A percentile compares a stretch with the other conserved stretches of the same genome.
These are phyloP conservation scores for Geosiphon pyriformis DNA, from an alignment of 192 early-diverging fungal genomes.

Conservation along the genomic window DNA sequence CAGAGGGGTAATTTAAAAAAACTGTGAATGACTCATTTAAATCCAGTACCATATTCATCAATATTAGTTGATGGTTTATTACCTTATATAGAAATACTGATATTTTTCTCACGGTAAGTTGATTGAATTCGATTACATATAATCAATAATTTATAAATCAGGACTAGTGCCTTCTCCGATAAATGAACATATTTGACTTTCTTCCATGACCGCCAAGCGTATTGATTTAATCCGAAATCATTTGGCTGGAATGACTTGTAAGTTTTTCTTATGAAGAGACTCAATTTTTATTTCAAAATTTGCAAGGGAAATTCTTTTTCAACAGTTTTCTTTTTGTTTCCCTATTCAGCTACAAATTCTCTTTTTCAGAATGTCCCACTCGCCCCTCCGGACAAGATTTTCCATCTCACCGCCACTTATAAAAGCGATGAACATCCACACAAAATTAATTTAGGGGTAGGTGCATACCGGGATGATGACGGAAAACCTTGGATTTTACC, in stretches of 20 bases:
- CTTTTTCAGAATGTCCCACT: conserved; percentile 44
- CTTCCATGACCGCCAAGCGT: neutral
- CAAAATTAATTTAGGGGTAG: conserved; percentile 94
- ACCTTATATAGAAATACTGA: too few relatives aligned
- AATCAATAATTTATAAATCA: too few relatives aligned
- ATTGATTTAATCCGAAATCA: conserved; percentile 9
- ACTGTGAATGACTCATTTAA: too few relatives aligned
- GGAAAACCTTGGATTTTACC: conserved; percentile 95
- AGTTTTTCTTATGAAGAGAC: neutral
- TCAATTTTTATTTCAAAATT: neutral
- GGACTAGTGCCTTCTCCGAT: too few relatives aligned
- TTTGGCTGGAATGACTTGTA: conserved; percentile 10
- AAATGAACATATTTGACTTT: too few relatives aligned
- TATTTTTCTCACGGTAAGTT: too few relatives aligned
- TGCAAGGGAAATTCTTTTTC: too few relatives aligned
- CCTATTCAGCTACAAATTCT: conserved; percentile 34
- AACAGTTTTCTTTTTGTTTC: neutral
- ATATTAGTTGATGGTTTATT: too few relatives aligned
- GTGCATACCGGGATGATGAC: conserved; percentile 88
- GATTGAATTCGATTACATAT: too few relatives aligned
- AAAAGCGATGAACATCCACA: conserved; percentile 69
- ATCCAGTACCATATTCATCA: too few relatives aligned
- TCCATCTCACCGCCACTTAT: conserved; percentile 79
- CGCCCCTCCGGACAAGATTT: conserved; percentile 88
- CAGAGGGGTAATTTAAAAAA: too few relatives aligned